phyloP scores from a whole-genome alignment of 1,284 basidiomycete genomes.

The Trichosporon asahii region DNA sequence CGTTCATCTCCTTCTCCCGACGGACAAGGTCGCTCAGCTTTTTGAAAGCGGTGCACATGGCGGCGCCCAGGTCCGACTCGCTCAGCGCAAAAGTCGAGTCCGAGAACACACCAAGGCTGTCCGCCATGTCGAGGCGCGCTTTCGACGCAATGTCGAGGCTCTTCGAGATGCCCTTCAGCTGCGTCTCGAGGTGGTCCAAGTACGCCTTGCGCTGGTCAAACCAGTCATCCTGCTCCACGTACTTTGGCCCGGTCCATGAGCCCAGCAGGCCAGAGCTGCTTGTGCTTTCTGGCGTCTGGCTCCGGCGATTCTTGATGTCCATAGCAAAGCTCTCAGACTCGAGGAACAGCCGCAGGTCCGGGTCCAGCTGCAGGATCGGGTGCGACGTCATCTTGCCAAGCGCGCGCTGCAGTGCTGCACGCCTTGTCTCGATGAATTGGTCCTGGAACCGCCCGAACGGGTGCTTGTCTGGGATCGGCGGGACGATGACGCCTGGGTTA shows the following conservation, averaged over 20 bases:
- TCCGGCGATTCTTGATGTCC: conserved; percentile 59
- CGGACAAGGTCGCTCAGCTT: conserved; percentile 69
- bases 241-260: conserved; percentile 75
- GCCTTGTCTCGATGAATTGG: conserved; percentile 78
- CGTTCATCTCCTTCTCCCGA: conserved; percentile 67
- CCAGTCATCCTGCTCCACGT: conserved; percentile 95
- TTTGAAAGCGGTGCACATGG: conserved; percentile 65
- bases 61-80: conserved; percentile 68
- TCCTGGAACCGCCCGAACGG: conserved; percentile 83
- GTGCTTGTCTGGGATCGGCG: conserved; percentile 94
- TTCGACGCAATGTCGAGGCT: conserved; percentile 77
- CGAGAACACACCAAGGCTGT: conserved; percentile 67
- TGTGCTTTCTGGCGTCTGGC: neutral
- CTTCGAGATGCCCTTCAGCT: conserved; percentile 79
- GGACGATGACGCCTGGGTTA: conserved; percentile 96
- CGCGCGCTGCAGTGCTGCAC: conserved; percentile 80
- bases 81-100: conserved; percentile 65
- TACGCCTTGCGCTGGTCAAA: conserved; percentile 84
- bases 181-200: conserved; percentile 83
- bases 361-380: conserved; percentile 75
- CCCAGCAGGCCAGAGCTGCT: conserved; percentile 63
- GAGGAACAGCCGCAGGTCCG: conserved; percentile 80
- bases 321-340: conserved; percentile 79
- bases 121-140: conserved; percentile 70
- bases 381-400: conserved; percentile 84